Conservation (phyloP, 176 grass and related monocot species). For the barley (Hordeum vulgare) region MorexV3_pseudomolecules_assembly NC_058520.1:620858370-620858869, state of each 20-base stretch:
- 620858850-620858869: too few relatives aligned
- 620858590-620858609: neutral
- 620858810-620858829: too few relatives aligned
- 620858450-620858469: neutral
- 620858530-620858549: constrained; percentile 32
- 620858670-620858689: too few relatives aligned
- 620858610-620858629: neutral
- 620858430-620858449: neutral
- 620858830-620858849: too few relatives aligned
- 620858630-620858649: neutral
- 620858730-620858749: too few relatives aligned
- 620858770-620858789: too few relatives aligned
- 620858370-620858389: neutral
- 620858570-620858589: neutral
- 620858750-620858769: too few relatives aligned
- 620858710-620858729: too few relatives aligned
- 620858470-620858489: constrained; percentile 29
- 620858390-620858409: neutral
- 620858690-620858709: too few relatives aligned
- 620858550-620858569: constrained; percentile 60
- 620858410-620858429: neutral
- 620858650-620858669: too few relatives aligned
- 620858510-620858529: constrained; percentile 38
- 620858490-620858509: constrained; percentile 38
- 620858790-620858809: too few relatives aligned